Evolutionary conservation across 73 alveolate genomes (phyloP).

Genomic region (Tetrahymena malaccensis): DNA sequence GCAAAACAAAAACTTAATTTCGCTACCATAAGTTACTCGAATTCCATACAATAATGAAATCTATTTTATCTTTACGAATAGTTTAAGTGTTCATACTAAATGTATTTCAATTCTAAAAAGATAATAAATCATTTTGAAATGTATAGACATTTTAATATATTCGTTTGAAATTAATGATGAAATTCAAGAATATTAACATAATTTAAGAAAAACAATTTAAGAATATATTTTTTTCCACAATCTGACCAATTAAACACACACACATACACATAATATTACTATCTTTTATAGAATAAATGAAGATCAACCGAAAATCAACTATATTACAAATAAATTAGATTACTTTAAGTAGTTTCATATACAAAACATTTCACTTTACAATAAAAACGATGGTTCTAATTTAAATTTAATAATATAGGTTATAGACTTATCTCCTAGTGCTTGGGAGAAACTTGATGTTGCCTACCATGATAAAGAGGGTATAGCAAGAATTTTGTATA

Average conservation of each 20-base stretch:
- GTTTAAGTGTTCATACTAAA: too few species aligned
- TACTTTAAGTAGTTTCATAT: not conserved
- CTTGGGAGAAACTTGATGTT: slow-evolving; percentile 33
- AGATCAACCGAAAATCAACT: not conserved
- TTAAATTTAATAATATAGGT: not conserved
- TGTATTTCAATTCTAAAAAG: too few species aligned
- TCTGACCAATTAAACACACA: not conserved
- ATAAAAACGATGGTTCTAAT: not conserved
- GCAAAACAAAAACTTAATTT: not conserved
- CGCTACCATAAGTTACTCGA: not conserved
- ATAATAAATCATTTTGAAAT: too few species aligned
- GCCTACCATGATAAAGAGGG: slow-evolving; percentile 54
- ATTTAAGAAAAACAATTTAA: not conserved
- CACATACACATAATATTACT: not conserved
- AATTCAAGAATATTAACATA: not conserved
- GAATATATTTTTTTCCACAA: too few species aligned
- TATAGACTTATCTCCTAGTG: slow-evolving; percentile 73
- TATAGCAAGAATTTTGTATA: slow-evolving; percentile 56
- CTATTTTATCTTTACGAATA: too few species aligned
- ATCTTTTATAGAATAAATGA: too few species aligned
- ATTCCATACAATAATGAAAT: too few species aligned
- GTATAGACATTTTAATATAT: not conserved
- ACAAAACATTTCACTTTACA: not conserved
- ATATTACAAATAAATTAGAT: too few species aligned
- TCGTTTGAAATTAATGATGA: too few species aligned